Percentiles rank a stretch among this genome's conserved stretches.
Evolutionary conservation across 495 filamentous ascomycete genomes (phyloP).

Genomic region (Sphaerosporella brunnea): DNA sequence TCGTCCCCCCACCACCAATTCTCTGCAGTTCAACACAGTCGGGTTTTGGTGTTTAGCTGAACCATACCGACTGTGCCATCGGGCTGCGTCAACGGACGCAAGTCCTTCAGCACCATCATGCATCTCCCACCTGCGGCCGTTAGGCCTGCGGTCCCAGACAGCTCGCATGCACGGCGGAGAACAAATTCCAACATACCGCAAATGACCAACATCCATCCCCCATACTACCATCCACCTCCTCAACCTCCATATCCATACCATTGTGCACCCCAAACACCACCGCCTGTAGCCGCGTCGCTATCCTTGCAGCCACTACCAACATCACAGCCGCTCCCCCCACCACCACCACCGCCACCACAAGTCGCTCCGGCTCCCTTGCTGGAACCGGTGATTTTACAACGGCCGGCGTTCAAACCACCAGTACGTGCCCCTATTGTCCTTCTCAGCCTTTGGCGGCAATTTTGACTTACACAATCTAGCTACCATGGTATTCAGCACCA

Average conservation of each 20-base stretch:
- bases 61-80: conserved; percentile 24
- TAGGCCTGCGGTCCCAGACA: conserved; percentile 21
- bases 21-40: conserved; percentile 16
- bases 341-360: neutral
- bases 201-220: conserved; percentile 4
- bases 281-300: neutral
- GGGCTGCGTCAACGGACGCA: conserved; percentile 15
- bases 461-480: conserved; percentile 9
- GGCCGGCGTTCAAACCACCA: conserved; percentile 3
- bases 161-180: conserved; percentile 15
- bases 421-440: neutral
- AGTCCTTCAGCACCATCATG: conserved; percentile 17
- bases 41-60: conserved; percentile 17
- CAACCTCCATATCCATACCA: neutral
- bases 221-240: conserved; percentile 10
- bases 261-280: neutral
- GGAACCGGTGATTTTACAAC: neutral
- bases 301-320: neutral
- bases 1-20: neutral
- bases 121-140: conserved; percentile 14
- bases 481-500: conserved; percentile 24
- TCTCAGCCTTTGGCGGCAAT: neutral
- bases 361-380: neutral
- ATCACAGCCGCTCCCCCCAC: conserved; percentile 4
- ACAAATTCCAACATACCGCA: conserved; percentile 4